A percentile compares a stretch with the other conserved stretches of the same genome.
These are phyloP conservation scores for Puccinia novopanici DNA, from an alignment of 1,284 basidiomycete genomes.

Conservation along the genomic window DNA sequence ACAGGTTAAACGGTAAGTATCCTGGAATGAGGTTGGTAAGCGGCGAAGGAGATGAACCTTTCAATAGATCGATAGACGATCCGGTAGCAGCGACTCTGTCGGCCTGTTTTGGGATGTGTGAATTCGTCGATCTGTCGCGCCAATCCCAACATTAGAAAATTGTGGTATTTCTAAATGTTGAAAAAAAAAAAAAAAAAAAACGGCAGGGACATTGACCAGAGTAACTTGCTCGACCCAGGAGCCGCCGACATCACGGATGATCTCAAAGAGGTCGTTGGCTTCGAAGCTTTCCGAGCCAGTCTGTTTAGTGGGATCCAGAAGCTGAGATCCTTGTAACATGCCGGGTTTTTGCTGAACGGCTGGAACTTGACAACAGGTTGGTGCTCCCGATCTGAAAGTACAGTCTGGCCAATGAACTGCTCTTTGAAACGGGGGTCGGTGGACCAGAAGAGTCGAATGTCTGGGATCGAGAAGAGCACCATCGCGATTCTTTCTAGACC, in stretches of 20 bases:
- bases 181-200: neutral
- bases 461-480: constrained; percentile 94
- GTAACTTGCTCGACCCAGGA: constrained; percentile 89
- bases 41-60: constrained; percentile 63
- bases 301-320: constrained; percentile 42
- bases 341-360: constrained; percentile 46
- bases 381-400: constrained; percentile 57
- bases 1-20: neutral
- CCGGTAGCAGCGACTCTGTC: constrained; percentile 80
- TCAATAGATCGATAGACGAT: constrained; percentile 98
- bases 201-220: constrained; percentile 60
- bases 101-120: constrained; percentile 81
- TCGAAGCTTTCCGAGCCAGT: constrained; percentile 65
- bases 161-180: neutral
- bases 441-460: constrained; percentile 99
- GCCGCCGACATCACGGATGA: constrained; percentile 86
- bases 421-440: constrained; percentile 79
- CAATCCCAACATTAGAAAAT: neutral
- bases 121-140: constrained; percentile 73
- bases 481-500: constrained; percentile 97
- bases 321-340: constrained; percentile 48
- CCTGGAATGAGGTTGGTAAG: neutral
- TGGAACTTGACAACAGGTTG: constrained; percentile 68
- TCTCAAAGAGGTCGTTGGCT: constrained; percentile 95
- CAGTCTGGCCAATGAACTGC: constrained; percentile 68